Evolutionary conservation across 805 yeast species (phyloP).

Genomic region (Danielia oregonensis): DNA sequence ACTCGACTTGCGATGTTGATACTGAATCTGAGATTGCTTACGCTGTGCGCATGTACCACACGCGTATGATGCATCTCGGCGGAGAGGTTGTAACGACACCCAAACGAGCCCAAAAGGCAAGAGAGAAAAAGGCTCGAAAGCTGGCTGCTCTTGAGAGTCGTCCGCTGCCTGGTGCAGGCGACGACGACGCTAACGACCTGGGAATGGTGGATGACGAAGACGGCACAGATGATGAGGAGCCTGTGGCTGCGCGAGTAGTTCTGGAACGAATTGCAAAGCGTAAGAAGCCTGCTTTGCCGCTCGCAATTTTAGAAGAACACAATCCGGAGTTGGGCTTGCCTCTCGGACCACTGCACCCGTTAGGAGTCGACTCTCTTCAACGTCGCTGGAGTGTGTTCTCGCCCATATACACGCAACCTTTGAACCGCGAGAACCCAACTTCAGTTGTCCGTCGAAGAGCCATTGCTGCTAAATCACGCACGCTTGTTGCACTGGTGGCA

Average conservation of each 20-base stretch:
- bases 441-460: conserved; percentile 19
- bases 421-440: conserved; percentile 14
- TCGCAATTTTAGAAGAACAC: conserved; percentile 13
- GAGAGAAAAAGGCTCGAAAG: conserved; percentile 16
- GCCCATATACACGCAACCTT: conserved; percentile 7
- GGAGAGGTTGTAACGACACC: conserved; percentile 36
- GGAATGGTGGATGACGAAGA: conserved; percentile 13
- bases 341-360: conserved; percentile 20
- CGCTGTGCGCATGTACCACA: conserved; percentile 45
- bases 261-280: conserved; percentile 9
- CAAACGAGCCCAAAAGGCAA: conserved; percentile 29
- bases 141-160: conserved; percentile 3
- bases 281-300: conserved; percentile 15
- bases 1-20: conserved; percentile 38
- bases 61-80: conserved; percentile 37
- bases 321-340: conserved; percentile 6
- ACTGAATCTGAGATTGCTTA: conserved; percentile 46
- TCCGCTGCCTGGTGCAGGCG: conserved; percentile 1
- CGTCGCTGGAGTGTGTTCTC: conserved; percentile 2
- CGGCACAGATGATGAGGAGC: conserved; percentile 10
- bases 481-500: conserved; percentile 26
- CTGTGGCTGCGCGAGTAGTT: not conserved
- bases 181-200: conserved; percentile 10
- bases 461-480: conserved; percentile 20
- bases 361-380: conserved; percentile 13